Base-by-base conservation (phyloP, 23 red algal genomes). In the Cyanidium caldarium region DNA sequence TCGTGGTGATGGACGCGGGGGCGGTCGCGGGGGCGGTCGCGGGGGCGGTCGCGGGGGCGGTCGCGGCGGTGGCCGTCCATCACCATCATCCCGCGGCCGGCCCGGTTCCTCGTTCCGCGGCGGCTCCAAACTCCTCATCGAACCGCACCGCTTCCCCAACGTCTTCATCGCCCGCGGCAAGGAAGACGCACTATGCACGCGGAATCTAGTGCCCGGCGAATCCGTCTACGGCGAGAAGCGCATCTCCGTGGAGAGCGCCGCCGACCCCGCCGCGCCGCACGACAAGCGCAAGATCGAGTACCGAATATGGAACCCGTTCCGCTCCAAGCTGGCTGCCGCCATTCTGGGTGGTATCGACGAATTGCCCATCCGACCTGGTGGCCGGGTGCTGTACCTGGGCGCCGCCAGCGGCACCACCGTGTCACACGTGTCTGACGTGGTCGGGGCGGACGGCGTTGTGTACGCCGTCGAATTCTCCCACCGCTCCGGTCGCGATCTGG, bases 381-480 rank as follows among this genome's bases (percentile, higher is more conserved):
- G 39, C 67, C 88, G 88, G 41, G 92, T 98, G 26, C 58, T 98
- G 12, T 98, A 98, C 43, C 58, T 98, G 23, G 92, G 92, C 34
- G 92, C 92, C 1, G 92, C 92, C 26, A 87, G 83, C 2, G 92
- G 92, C 28, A 98, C 92, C 10, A 88, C 92, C 35, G 92, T 98
- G n/a, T 77, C 67, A 36, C 92, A 98, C 67, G 92, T 98, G 39
- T 85, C 84, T 0, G 92, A 98, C 51, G 68, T 98, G 20, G 80
- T 98, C 13, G 92, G 92, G 33, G 77, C 82, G 0, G 77, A 65
- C 14, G 92, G 92, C 10, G 82, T 86, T n/a, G 92, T 98, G n/a
- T 98, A 98, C 68, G 92, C 92, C 5, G 92, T 98, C 42, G 92
- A 98, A 69, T 98, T 98, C 79, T 88, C 84, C 0, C 92, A 86